These are phyloP conservation scores for Somion occarium DNA, from an alignment of 1,284 basidiomycete species.

Conservation along the genomic window DNA sequence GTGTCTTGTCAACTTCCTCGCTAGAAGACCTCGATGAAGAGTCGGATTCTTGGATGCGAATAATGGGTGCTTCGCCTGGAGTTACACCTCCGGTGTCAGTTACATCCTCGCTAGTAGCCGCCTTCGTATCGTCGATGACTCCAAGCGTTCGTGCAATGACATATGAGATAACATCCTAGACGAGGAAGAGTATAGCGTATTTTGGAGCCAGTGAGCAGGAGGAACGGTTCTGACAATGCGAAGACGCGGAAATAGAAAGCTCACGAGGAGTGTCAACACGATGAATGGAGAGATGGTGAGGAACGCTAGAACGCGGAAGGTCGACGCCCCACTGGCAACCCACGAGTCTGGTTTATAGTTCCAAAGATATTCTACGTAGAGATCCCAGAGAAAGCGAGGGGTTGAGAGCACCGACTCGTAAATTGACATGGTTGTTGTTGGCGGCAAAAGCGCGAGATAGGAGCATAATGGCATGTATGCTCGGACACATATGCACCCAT, in stretches of 20 bases:
- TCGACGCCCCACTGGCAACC: slow-evolving; percentile 63
- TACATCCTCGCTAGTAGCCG: slow-evolving; percentile 51
- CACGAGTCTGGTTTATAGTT: slow-evolving; percentile 56
- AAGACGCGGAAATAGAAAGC: slow-evolving; percentile 12
- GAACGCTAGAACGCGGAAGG: slow-evolving; percentile 60
- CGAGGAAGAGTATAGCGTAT: background rate
- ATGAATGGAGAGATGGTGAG: slow-evolving; percentile 59
- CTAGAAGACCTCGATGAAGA: slow-evolving; percentile 16
- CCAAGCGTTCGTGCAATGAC: slow-evolving; percentile 78
- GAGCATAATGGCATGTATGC: background rate
- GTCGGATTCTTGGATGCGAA: slow-evolving; percentile 20
- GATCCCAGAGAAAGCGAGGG: slow-evolving; percentile 45
- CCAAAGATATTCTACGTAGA: slow-evolving; percentile 60
- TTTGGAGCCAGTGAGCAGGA: background rate
- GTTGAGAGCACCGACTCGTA: slow-evolving; percentile 15
- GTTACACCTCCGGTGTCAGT: slow-evolving; percentile 9
- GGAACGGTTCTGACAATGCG: slow-evolving; percentile 1
- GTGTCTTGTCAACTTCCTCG: slow-evolving; percentile 5
- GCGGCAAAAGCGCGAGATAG: background rate
- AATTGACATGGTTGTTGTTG: slow-evolving; percentile 16
- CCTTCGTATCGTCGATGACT: slow-evolving; percentile 65
- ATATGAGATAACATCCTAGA: slow-evolving; percentile 74
- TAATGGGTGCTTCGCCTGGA: slow-evolving; percentile 12
- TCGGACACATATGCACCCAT: background rate
- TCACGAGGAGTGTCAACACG: slow-evolving; percentile 60